A percentile compares a stretch with the other conserved stretches of the same genome.
These are phyloP conservation scores for Auxenochlorella pyrenoidosa DNA, from an alignment of 139 green algal species.

Conservation along the genomic window DNA sequence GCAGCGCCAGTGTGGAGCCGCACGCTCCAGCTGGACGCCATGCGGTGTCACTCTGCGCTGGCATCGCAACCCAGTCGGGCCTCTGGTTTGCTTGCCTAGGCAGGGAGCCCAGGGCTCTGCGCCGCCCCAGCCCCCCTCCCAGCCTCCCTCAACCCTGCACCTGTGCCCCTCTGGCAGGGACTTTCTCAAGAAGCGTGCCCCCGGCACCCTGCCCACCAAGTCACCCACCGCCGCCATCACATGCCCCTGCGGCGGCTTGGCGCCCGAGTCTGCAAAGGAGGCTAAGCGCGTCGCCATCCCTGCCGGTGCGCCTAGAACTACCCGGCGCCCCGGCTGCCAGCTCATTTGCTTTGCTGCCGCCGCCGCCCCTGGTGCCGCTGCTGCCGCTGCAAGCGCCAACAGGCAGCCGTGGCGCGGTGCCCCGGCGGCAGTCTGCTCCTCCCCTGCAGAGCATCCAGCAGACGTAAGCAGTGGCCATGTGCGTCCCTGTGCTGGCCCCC, in stretches of 20 bases:
- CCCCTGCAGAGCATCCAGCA: no score
- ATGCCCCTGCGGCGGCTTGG: constrained; percentile 70
- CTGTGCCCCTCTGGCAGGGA: not conserved
- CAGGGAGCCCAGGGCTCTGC: not conserved
- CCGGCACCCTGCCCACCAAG: not conserved
- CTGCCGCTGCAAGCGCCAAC: no score
- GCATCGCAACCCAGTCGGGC: no score
- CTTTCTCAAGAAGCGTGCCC: constrained; percentile 36
- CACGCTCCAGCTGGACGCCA: no score
- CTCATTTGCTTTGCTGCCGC: not conserved
- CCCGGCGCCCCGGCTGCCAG: no score
- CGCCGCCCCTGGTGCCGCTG: no score
- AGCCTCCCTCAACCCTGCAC: not conserved
- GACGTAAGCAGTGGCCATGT: no score
- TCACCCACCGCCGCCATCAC: constrained; percentile 59
- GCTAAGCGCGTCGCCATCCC: constrained; percentile 50
- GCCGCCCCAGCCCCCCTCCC: not conserved
- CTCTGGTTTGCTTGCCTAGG: no score
- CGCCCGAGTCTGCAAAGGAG: constrained; percentile 40
- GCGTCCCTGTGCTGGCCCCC: no score
- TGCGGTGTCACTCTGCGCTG: no score
- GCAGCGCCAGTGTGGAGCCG: no score
- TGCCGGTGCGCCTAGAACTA: not conserved
- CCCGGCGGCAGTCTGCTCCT: not conserved
- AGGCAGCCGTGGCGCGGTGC: no score